Percentiles rank a stretch among this genome's conserved stretches.
Evolutionary conservation across 2,329 filamentous ascomycete species (phyloP).

Genomic region (Cercospora sp.): DNA sequence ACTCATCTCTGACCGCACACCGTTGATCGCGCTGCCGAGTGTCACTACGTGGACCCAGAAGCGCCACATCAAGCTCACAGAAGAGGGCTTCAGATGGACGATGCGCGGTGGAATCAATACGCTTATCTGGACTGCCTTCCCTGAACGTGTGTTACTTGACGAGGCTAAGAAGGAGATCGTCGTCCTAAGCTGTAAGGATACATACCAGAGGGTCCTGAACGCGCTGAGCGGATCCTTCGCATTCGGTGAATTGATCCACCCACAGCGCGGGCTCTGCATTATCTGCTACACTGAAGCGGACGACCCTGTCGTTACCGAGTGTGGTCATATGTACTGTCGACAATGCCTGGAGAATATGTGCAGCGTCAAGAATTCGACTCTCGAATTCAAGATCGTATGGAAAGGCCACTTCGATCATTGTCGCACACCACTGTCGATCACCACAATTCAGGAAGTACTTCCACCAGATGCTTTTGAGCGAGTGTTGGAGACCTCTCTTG

Average conservation of each 20-base stretch:
- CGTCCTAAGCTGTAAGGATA: not conserved
- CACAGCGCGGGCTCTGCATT: not conserved
- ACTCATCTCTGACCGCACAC: not conserved
- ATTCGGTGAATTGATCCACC: not conserved
- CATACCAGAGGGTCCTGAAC: not conserved
- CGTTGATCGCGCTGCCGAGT: not conserved
- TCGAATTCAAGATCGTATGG: not conserved
- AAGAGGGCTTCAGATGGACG: not conserved
- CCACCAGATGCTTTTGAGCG: not conserved
- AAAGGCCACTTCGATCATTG: not conserved
- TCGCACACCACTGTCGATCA: not conserved
- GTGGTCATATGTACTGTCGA: constrained; percentile 4
- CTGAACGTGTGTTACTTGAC: not conserved
- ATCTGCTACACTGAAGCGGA: constrained; percentile 1
- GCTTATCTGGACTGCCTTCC: not conserved
- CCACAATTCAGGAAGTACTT: not conserved
- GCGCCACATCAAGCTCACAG: not conserved
- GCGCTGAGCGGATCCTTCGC: not conserved
- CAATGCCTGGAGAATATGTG: constrained; percentile 1
- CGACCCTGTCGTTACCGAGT: not conserved
- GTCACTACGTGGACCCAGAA: not conserved
- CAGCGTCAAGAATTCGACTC: not conserved
- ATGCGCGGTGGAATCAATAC: not conserved
- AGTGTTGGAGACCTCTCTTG: not conserved
- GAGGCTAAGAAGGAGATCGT: not conserved